phyloP scores from a whole-genome alignment of 2,329 filamentous ascomycete genomes.

The Phaeosphaeriaceae sp. region DNA sequence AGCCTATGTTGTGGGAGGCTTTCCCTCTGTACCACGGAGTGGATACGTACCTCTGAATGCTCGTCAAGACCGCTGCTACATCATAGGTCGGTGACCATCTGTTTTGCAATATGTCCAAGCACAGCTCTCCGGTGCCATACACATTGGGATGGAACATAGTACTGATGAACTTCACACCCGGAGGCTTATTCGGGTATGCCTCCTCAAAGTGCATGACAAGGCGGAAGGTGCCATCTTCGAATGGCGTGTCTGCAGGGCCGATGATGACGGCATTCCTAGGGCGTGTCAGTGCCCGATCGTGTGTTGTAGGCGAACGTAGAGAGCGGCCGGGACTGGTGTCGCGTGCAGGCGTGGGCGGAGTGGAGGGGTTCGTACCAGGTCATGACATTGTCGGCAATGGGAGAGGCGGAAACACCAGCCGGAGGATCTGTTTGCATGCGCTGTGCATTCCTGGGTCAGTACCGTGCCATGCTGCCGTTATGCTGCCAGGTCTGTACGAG shows the following conservation, averaged over 20 bases:
- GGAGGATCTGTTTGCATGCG: constrained; percentile 99
- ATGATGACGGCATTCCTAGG: constrained; percentile 97
- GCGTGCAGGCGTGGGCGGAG: constrained; percentile 31
- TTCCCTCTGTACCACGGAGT: not conserved
- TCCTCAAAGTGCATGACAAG: constrained; percentile 99
- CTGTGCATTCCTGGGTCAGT: constrained; percentile 55
- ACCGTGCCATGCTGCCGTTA: not conserved
- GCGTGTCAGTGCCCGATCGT: constrained; percentile 31
- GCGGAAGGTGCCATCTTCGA: constrained; percentile 96
- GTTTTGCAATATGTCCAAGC: constrained; percentile 96
- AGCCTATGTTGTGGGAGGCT: not conserved
- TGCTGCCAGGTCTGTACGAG: constrained; percentile 1
- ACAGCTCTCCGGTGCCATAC: constrained; percentile 95
- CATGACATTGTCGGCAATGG: constrained; percentile 96
- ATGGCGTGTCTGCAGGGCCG: constrained; percentile 93
- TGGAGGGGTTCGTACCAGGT: constrained; percentile 71
- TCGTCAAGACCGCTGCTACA: constrained; percentile 94
- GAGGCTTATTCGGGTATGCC: constrained; percentile 98
- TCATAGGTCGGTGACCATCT: constrained; percentile 99
- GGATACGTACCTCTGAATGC: constrained; percentile 82
- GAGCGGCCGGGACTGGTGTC: constrained; percentile 17
- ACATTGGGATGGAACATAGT: constrained; percentile 99
- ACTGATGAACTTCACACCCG: constrained; percentile 97
- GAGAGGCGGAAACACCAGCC: constrained; percentile 93
- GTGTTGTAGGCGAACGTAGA: not conserved